These are phyloP conservation scores for Cucurbita maxima DNA, from an alignment of 306 rosid species.

Conservation along the genomic window DNA sequence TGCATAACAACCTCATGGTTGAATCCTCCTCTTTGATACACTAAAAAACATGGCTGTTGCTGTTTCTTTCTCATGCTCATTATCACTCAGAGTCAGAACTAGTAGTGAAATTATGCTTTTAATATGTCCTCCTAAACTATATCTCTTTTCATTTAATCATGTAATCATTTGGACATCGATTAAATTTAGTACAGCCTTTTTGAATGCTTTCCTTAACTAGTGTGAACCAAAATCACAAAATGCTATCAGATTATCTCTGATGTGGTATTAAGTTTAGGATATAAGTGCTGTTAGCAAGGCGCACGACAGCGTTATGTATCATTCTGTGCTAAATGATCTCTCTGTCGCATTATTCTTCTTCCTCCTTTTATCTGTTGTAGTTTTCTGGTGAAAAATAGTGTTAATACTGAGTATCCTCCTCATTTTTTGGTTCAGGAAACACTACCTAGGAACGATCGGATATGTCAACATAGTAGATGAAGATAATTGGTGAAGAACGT, in stretches of 20 bases:
- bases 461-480: constrained; percentile 8
- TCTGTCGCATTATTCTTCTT: background rate
- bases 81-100: background rate
- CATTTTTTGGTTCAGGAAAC: constrained; percentile 1
- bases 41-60: background rate
- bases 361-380: background rate
- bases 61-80: background rate
- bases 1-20: background rate
- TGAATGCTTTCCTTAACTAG: background rate
- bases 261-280: background rate
- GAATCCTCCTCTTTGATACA: background rate
- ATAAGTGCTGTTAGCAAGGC: background rate
- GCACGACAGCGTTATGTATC: background rate
- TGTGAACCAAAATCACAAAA: background rate
- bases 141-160: background rate
- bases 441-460: constrained; percentile 8
- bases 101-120: background rate
- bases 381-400: background rate
- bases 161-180: background rate
- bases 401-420: background rate
- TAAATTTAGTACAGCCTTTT: background rate
- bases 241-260: background rate
- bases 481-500: constrained; percentile 6
- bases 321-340: background rate
- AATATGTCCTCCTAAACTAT: background rate